Base-by-base conservation (phyloP, 2,329 filamentous ascomycete genomes). In the Sordariomycetes sp. region DNA sequence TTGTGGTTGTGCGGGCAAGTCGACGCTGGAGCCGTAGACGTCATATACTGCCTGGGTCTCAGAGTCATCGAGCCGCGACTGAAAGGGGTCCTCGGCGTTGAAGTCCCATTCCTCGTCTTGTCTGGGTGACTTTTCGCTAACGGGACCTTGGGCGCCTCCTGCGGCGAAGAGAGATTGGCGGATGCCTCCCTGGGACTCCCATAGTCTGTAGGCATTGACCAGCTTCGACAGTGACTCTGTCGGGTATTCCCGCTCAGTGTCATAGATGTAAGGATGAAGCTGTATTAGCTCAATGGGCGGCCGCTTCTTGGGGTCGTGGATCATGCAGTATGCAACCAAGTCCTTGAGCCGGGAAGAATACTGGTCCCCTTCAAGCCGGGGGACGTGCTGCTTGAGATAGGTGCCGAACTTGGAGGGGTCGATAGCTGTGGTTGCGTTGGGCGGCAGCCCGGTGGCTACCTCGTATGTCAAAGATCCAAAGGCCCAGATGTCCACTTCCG, bases 391-490 rank as follows among this genome's bases (percentile, higher is more conserved):
- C 64, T 83, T 81, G 48, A 87, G 72, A 62, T 83, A 59, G 22
- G 7, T 51, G 5, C 57, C 57, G n/a, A 59, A 59, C 11, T 64
- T 60, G 18, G 63, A 62, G 40, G 79, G 69, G 53, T 77, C 75
- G 63, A 76, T 76, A 61, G 76, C 81, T 53, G 82, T 76, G 51
- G 75, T 75, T 50, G 82, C 83, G 63, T 88, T 88, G 0, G 89
- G 89, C 2, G 89, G 88, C 20, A 86, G 74, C 1, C 89, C 89
- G 3, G 87, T 90, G 1, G 89, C 88, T 69, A 93, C 89, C 70
- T 94, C 89, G 65, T 83, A 90, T 1, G 90, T 78, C 69, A 91
- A 88, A 61, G 88, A 88, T 1, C 89, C 90, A 67, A 90, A 91
- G 2, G 89, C 88, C 89, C 90, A 94, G 55, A 92, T 90, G 64